phyloP scores from a whole-genome alignment of 257 asterid species.

The Ehretia macrophylla region DNA sequence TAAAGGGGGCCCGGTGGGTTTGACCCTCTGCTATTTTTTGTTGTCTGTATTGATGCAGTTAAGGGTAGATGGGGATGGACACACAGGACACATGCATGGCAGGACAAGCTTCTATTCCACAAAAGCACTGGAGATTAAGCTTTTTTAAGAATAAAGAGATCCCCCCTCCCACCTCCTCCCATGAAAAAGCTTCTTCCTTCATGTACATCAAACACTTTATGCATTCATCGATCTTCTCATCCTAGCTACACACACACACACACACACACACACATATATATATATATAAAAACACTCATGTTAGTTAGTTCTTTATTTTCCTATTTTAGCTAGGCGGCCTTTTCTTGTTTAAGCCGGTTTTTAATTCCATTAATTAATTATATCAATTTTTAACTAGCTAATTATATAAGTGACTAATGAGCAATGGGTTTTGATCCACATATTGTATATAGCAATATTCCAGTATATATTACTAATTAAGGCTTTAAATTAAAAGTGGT shows the following conservation, averaged over 20 bases:
- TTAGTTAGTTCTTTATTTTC: no score
- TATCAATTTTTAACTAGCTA: no score
- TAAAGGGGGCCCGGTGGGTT: background rate
- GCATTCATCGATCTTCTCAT: background rate
- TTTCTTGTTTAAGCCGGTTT: no score
- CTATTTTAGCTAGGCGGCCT: no score
- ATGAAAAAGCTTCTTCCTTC: background rate
- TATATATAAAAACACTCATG: no score
- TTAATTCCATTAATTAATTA: no score
- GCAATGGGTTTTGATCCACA: no score
- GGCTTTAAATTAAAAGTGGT: slow-evolving; percentile 1
- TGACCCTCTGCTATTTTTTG: background rate
- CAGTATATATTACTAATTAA: no score
- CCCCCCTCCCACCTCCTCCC: background rate
- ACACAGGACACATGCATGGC: background rate
- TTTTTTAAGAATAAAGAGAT: slow-evolving; percentile 1
- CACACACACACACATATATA: no score
- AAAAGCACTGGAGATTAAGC: slow-evolving; percentile 17
- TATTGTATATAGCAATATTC: no score
- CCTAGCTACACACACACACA: background rate
- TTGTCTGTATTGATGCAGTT: background rate
- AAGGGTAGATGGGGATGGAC: slow-evolving; percentile 1
- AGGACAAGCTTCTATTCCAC: slow-evolving; percentile 27
- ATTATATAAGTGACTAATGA: no score
- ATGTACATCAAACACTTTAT: background rate